These are phyloP conservation scores for Metschnikowia continentalis DNA, from an alignment of 805 yeast species.

Conservation along the genomic window DNA sequence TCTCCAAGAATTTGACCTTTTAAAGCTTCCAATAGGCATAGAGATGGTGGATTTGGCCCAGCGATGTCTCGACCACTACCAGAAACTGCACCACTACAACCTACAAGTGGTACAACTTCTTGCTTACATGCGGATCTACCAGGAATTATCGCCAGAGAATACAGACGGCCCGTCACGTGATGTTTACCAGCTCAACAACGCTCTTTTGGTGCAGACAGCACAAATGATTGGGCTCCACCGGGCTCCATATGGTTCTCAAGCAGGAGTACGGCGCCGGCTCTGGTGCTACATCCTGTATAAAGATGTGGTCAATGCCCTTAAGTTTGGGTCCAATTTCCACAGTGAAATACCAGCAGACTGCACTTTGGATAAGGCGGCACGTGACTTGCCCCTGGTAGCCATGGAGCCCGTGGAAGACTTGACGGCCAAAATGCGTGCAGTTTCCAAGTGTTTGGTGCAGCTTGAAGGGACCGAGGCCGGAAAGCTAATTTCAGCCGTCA, in stretches of 20 bases:
- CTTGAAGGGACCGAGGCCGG: slow-evolving; percentile 3
- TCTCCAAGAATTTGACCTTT: slow-evolving; percentile 2
- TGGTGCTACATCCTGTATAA: slow-evolving; percentile 14
- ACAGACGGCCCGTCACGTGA: slow-evolving; percentile 18
- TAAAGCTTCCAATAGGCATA: slow-evolving; percentile 15
- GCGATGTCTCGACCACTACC: slow-evolving; percentile 14
- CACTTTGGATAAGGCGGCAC: slow-evolving; percentile 4
- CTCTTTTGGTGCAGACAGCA: slow-evolving; percentile 16
- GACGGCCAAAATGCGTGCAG: slow-evolving; percentile 5
- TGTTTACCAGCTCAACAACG: slow-evolving; percentile 15
- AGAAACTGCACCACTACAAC: slow-evolving; percentile 8
- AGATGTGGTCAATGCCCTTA: slow-evolving; percentile 12
- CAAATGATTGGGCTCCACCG: slow-evolving; percentile 15
- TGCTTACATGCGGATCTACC: slow-evolving; percentile 12
- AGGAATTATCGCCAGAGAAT: slow-evolving; percentile 17
- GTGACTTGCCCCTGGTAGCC: slow-evolving; percentile 2
- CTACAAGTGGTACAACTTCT: slow-evolving; percentile 13
- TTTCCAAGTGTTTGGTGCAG: slow-evolving; percentile 5
- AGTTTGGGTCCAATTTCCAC: slow-evolving; percentile 14
- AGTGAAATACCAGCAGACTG: slow-evolving; percentile 11
- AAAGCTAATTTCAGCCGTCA: slow-evolving; percentile 8
- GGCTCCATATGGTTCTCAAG: slow-evolving; percentile 12
- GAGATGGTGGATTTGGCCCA: slow-evolving; percentile 17
- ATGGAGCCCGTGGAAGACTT: slow-evolving; percentile 5
- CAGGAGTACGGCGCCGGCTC: slow-evolving; percentile 13